Evolutionary conservation across 805 yeast genomes (phyloP), one percentile per base, ranked within the genome.

Genomic region (Spathaspora girioi): DNA sequence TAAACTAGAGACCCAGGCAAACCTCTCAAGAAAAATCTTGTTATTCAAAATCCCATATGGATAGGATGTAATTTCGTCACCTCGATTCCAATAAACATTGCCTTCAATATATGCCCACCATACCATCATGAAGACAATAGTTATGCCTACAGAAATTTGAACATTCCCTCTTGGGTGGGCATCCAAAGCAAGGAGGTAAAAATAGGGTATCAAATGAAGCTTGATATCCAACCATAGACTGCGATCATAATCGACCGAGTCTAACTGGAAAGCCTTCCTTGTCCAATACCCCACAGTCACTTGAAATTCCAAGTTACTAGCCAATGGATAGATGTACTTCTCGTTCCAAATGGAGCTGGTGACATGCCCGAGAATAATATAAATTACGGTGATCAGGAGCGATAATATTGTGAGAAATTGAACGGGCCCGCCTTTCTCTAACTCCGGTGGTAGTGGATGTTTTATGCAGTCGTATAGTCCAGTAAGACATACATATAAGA

Each of bases 151-250:
- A n/a, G 54, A 43, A 9, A 44, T 40, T n/a, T 15, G 17, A 23
- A 44, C 45, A 50, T 32, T 42, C 10, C 14, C 15, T 14, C 18
- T 32, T 9, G 38, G 23, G 3, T 29, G 38, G 12, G n/a, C 49
- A 46, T 40, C 53, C 15, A 27, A 47, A 23, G 12, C 40, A 18
- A 63, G 27, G 42, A 64, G 52, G 45, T 58, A 53, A 3, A 58
- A n/a, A 48, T 59, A 65, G 3, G 69, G 69, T 26, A 62, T 54
- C n/a, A 61, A 45, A 49, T 65, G 69, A 38, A 64, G 59, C 48
- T 62, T 52, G n/a, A 63, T 46, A 49, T 64, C 68, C 27, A 62
- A 41, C 20, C 45, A 26, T 10, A 55, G 43, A 14, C 54, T 46
- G 9, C 64, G 59, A n/a, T 54, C 55, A 26, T 62, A 55, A 8